Evolutionary conservation across 495 filamentous ascomycete genomes (phyloP).

Genomic region (Penicillium samsonianum): DNA sequence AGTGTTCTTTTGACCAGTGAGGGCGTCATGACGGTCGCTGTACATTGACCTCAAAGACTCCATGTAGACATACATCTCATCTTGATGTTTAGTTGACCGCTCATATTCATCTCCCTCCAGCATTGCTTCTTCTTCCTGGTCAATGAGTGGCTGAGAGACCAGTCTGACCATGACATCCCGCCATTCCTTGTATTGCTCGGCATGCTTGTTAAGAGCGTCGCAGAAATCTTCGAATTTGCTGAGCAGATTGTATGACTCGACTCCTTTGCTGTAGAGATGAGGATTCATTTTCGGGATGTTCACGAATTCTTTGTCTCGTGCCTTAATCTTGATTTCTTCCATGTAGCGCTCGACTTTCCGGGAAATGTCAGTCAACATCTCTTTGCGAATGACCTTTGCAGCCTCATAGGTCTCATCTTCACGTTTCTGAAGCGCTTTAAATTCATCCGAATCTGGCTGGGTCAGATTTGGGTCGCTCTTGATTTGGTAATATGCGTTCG

Average conservation of each 20-base stretch:
- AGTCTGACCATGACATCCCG: slow-evolving; percentile 67
- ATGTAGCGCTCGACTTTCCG: slow-evolving; percentile 50
- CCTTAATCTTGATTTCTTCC: slow-evolving; percentile 45
- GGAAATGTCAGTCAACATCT: slow-evolving; percentile 63
- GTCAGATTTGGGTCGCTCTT: slow-evolving; percentile 67
- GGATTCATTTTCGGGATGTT: slow-evolving; percentile 61
- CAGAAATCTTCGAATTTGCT: slow-evolving; percentile 57
- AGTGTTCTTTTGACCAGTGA: slow-evolving; percentile 74
- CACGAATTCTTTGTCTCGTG: slow-evolving; percentile 55
- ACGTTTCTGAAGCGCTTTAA: slow-evolving; percentile 60
- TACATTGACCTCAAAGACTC: slow-evolving; percentile 71
- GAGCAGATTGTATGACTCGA: slow-evolving; percentile 60
- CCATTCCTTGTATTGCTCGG: slow-evolving; percentile 69
- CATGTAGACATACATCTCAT: slow-evolving; percentile 81
- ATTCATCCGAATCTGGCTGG: slow-evolving; percentile 63
- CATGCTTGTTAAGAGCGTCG: slow-evolving; percentile 66
- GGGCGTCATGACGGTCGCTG: slow-evolving; percentile 72
- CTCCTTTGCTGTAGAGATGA: slow-evolving; percentile 54
- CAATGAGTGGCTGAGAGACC: slow-evolving; percentile 73
- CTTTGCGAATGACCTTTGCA: slow-evolving; percentile 74
- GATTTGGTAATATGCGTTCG: slow-evolving; percentile 79
- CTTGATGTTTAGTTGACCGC: slow-evolving; percentile 80
- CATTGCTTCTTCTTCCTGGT: slow-evolving; percentile 70
- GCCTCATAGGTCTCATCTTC: slow-evolving; percentile 73
- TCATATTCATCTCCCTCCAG: slow-evolving; percentile 88